A percentile compares a stretch with the other conserved stretches of the same genome.
Evolutionary conservation across 345 rosid genomes (phyloP).

Genomic region (Rhizophora apiculata): DNA sequence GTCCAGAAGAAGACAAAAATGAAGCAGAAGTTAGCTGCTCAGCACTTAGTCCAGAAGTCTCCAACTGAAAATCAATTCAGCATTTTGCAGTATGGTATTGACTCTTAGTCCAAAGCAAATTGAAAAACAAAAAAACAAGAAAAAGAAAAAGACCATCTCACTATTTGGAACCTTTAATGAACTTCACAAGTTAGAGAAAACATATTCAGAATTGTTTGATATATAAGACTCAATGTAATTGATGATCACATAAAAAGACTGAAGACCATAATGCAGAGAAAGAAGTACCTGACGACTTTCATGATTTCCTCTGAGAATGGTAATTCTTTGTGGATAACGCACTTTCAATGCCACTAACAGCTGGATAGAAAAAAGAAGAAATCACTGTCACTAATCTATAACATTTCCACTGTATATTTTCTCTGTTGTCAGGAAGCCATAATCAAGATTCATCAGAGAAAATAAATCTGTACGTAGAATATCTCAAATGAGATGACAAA

Average conservation of each 20-base stretch:
- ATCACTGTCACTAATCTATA: not conserved
- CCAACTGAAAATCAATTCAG: not conserved
- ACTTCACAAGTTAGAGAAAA: not conserved
- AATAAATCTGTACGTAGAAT: not conserved
- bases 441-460: not conserved
- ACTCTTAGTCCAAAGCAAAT: not conserved
- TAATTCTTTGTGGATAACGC: constrained; percentile 80
- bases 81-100: not conserved
- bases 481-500: not conserved
- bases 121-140: too few relatives aligned
- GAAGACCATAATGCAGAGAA: not conserved
- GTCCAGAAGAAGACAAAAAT: constrained; percentile 29
- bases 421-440: not conserved
- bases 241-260: not conserved
- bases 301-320: constrained; percentile 94
- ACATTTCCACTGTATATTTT: not conserved
- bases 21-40: constrained; percentile 11
- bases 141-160: too few relatives aligned
- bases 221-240: not conserved
- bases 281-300: constrained; percentile 91
- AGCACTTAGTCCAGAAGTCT: not conserved
- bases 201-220: not conserved
- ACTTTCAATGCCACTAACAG: constrained; percentile 85
- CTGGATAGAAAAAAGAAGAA: constrained; percentile 29
- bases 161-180: not conserved